A percentile compares a stretch with the other conserved stretches of the same genome.
phyloP scores from a whole-genome alignment of 176 grass and related monocot genomes.

The Lolium rigidum region DNA sequence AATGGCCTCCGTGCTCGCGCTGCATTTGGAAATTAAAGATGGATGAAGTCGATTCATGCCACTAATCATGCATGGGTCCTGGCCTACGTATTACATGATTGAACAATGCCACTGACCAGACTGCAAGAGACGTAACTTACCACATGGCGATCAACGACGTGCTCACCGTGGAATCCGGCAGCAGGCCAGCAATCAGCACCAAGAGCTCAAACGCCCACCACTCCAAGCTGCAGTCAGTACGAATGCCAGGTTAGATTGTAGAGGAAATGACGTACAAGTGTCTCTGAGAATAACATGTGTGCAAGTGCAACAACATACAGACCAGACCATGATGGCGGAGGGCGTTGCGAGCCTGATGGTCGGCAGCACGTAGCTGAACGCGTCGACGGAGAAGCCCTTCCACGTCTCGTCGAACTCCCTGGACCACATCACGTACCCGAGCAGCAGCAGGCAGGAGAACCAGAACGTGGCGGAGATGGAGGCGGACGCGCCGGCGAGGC shows the following conservation, averaged over 20 bases:
- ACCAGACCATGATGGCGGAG: conserved; percentile 97
- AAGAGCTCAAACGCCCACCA: conserved; percentile 92
- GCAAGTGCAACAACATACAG: neutral
- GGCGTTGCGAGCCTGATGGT: conserved; percentile 79
- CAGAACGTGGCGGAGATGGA: conserved; percentile 59
- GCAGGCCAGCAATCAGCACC: conserved; percentile 78
- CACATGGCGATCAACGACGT: conserved; percentile 95
- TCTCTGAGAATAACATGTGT: neutral
- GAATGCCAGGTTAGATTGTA: neutral
- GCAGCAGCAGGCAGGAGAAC: conserved; percentile 69
- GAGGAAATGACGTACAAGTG: neutral
- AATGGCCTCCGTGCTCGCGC: conserved; percentile 77
- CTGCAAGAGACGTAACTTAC: conserved; percentile 36
- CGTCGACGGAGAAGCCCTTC: conserved; percentile 70
- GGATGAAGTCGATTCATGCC: neutral
- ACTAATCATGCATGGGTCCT: neutral
- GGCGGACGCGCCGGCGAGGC: conserved; percentile 56
- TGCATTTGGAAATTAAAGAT: conserved; percentile 8
- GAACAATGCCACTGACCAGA: neutral
- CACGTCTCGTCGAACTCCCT: conserved; percentile 59
- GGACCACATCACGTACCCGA: conserved; percentile 53
- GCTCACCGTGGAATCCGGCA: conserved; percentile 79
- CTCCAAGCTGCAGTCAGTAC: conserved; percentile 64
- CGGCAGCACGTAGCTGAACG: conserved; percentile 63
- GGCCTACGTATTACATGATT: neutral